Base-by-base conservation (phyloP, 2,329 filamentous ascomycete genomes). In the Fusarium buxicola region DNA sequence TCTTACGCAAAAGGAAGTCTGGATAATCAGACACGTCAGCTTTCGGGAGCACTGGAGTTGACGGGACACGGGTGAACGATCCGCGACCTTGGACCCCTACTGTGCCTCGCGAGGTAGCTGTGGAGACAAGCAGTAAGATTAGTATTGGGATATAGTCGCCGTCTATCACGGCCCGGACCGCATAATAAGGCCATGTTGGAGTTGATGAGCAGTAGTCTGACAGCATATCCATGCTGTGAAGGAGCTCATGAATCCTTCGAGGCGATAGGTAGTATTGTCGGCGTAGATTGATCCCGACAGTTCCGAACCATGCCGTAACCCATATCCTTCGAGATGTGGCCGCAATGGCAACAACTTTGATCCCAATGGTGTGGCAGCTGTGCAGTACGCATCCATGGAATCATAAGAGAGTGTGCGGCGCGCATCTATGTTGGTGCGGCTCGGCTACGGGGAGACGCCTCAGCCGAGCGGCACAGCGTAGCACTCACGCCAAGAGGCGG, bases 291-390 rank as follows among this genome's bases (percentile, higher is more conserved):
- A 53, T 60, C 58, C 58, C 58, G 58, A 57, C 16, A 13, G 31
- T 43, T 53, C 57, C 53, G 57, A 52, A 45, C 53, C 53, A 53
- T 55, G 34, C 34, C 40, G 15, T 34, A 25, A 11, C n/a, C 30
- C 24, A 27, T 15, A 32, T 21, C 18, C 24, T 6, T 46, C 15
- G n/a, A 35, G 11, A 44, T 43, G 6, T 31, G 24, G 16, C 8
- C 27, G 28, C 25, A 40, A 27, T 21, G 11, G 35, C 8, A 38
- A 54, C 25, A 44, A 15, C 15, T 32, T 12, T 31, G 27, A 44
- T 39, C n/a, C 18, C 41, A 25, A 21, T 15, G 5, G 25, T 47
- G 35, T 25, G 25, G 25, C 12, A 35, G 39, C 24, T 40, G 28
- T 32, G 39, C 30, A 41, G 21, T 16, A 7, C 38, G 35, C 25